phyloP scores from a whole-genome alignment of 257 asterid species.

The Apocynum venetum region DNA sequence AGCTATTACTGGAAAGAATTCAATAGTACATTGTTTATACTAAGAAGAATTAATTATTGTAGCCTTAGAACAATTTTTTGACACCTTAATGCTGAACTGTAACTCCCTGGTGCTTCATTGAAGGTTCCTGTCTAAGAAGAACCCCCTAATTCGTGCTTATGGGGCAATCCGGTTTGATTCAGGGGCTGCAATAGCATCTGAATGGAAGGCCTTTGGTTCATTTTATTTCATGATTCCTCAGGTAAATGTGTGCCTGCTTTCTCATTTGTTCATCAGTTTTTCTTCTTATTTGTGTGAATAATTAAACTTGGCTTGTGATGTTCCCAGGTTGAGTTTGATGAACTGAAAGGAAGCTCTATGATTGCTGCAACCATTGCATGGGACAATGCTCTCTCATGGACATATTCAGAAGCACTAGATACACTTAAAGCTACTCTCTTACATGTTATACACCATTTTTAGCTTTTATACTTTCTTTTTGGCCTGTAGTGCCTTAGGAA shows the following conservation, averaged over 20 bases:
- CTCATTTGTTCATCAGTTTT: constrained; percentile 2
- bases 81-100: not conserved
- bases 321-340: constrained; percentile 59
- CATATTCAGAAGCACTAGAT: constrained; percentile 60
- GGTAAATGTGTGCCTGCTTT: constrained; percentile 30
- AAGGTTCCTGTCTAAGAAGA: constrained; percentile 79
- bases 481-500: not conserved
- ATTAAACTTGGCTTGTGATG: not conserved
- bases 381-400: constrained; percentile 70
- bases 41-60: too few relatives aligned
- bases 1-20: too few relatives aligned
- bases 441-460: constrained; percentile 36
- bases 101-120: constrained; percentile 7
- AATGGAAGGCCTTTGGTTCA: constrained; percentile 90
- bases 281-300: not conserved
- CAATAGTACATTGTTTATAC: too few relatives aligned
- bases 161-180: constrained; percentile 93
- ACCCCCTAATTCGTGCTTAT: constrained; percentile 89
- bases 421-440: constrained; percentile 62
- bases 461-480: not conserved
- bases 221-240: constrained; percentile 95
- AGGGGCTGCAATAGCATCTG: constrained; percentile 49
- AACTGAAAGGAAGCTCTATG: constrained; percentile 82
- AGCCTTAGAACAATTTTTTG: too few relatives aligned
- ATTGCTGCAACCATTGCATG: constrained; percentile 92